Evolutionary conservation across 345 rosid species (phyloP), one percentile per base, ranked within the genome.

Genomic region (Syzygium grande): DNA sequence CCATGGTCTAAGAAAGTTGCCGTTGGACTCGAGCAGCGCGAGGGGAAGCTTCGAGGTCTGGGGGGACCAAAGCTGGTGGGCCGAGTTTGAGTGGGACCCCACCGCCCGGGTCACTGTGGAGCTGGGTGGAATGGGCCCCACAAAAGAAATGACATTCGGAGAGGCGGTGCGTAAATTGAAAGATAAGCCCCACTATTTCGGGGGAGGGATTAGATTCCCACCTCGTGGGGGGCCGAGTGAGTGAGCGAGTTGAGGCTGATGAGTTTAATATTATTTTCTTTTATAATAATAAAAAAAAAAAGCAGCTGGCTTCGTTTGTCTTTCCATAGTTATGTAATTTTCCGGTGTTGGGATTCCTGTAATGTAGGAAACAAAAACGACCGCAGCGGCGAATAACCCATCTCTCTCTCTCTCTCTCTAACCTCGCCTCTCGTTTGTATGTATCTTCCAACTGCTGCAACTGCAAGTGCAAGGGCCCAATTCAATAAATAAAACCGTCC

Each of bases 111-210:
- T 30, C 79, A 65, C 43, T 30, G 3, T 65, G 6, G 5, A 65
- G 43, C 2, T 5, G 79, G 6, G 0, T 63, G 34, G 0, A 0
- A 3, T 2, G 21, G 2, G 12, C 19, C 0, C 1, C 22, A 4
- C 1, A 6, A 0, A 68, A 68, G 43, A 68, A 68, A 68, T 68
- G 43, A 4, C 38, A 16, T 16, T 16, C 14, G 22, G 34, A 30
- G 79, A 65, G 38, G 79, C 43, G 0, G 11, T 11, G 9, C 12
- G 0, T 7, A 9, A 16, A 30, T 9, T 30, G 43, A 9, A 0
- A 65, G 11, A 49, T n/a, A n/a, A n/a, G n/a, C n/a, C n/a, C n/a
- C n/a, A n/a, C n/a, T n/a, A n/a, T n/a, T n/a, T n/a, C n/a, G n/a
- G n/a, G n/a, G n/a, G n/a, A n/a, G n/a, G n/a, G n/a, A n/a, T n/a